Percentiles rank a stretch among this genome's conserved stretches.
These are phyloP conservation scores for Lepidopterella palustris DNA, from an alignment of 495 filamentous ascomycete species.

Conservation along the genomic window DNA sequence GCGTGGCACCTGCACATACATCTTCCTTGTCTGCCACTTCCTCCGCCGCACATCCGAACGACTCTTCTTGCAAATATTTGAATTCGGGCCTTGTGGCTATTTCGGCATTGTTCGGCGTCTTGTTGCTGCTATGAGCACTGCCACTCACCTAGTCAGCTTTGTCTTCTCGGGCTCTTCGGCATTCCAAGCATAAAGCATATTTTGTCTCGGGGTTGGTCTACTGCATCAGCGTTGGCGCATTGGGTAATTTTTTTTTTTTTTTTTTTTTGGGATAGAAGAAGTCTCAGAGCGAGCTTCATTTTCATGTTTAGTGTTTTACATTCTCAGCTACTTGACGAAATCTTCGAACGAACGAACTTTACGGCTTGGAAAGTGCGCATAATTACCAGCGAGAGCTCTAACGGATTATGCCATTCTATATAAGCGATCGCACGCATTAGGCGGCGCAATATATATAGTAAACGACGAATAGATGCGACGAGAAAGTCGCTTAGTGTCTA, in stretches of 20 bases:
- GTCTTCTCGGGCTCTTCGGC: not conserved
- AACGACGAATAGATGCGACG: not conserved
- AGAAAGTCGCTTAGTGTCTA: no score
- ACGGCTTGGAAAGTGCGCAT: not conserved
- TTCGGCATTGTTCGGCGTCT: not conserved
- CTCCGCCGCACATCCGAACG: not conserved
- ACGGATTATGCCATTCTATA: not conserved
- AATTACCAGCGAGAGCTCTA: not conserved
- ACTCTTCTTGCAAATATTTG: not conserved
- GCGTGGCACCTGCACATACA: slow-evolving; percentile 9
- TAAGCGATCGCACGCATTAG: not conserved
- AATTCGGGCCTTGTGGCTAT: not conserved
- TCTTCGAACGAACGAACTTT: not conserved
- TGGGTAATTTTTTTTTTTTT: not conserved
- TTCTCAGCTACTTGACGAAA: not conserved
- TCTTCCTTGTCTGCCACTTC: not conserved
- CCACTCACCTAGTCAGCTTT: not conserved
- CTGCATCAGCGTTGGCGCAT: not conserved
- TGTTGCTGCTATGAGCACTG: not conserved
- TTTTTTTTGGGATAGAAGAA: no score
- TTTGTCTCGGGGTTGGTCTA: not conserved
- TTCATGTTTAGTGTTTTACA: not conserved
- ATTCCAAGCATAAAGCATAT: not conserved
- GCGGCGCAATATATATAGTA: not conserved
- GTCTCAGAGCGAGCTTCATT: slow-evolving; percentile 1